Conservation (phyloP, 345 rosid species). For the rapeseed (Brassica napus) region Da-Ae NC_063443.1:6747001-6747500, state of each 20-base stretch:
- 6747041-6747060: slow-evolving; percentile 97
- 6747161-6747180: slow-evolving; percentile 81
- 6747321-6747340: background rate
- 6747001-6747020: slow-evolving; percentile 88
- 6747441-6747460: slow-evolving; percentile 89
- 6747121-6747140: slow-evolving; percentile 15
- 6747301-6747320: background rate
- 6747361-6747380: background rate
- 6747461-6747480: slow-evolving; percentile 2
- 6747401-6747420: slow-evolving; percentile 52
- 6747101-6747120: background rate
- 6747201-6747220: slow-evolving; percentile 71
- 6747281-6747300: background rate
- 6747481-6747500: background rate
- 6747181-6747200: slow-evolving; percentile 84
- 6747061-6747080: background rate
- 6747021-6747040: slow-evolving; percentile 92
- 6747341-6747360: background rate
- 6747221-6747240: background rate
- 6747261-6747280: background rate
- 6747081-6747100: background rate
- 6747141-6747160: slow-evolving; percentile 93
- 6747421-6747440: slow-evolving; percentile 81
- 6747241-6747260: background rate
- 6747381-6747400: background rate